Evolutionary conservation across 805 yeast genomes (phyloP).

Genomic region (Metschnikowia amazonensis): DNA sequence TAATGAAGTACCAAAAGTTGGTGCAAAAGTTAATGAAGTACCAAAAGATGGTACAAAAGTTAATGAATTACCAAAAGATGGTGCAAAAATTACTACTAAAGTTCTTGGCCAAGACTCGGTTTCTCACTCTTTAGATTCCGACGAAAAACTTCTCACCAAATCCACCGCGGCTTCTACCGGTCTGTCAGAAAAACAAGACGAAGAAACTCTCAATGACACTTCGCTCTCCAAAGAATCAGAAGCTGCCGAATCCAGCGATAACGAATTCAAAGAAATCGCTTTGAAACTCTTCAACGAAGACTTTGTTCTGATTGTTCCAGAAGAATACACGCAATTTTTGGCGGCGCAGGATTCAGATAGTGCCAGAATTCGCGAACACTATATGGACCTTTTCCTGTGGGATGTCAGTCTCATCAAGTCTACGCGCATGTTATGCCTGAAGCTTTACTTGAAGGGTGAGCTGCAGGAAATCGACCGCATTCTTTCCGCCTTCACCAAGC

Average conservation of each 20-base stretch:
- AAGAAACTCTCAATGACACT: constrained; percentile 4
- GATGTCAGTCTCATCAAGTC: constrained; percentile 52
- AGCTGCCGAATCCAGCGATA: background rate
- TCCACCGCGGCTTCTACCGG: constrained; percentile 1
- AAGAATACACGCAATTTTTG: constrained; percentile 42
- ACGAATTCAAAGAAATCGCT: constrained; percentile 35
- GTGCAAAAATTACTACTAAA: too few species aligned
- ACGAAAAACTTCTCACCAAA: background rate
- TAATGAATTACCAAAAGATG: too few species aligned
- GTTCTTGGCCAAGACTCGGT: too few species aligned
- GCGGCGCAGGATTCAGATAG: constrained; percentile 47
- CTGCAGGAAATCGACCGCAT: constrained; percentile 77
- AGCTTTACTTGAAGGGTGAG: constrained; percentile 75
- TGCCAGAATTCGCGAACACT: constrained; percentile 36
- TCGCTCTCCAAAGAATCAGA: background rate
- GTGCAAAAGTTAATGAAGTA: too few species aligned
- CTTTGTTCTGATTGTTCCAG: constrained; percentile 41
- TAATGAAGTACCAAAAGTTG: too few species aligned
- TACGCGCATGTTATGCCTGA: constrained; percentile 57
- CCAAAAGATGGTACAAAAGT: too few species aligned
- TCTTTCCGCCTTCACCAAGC: constrained; percentile 60
- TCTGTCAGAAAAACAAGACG: constrained; percentile 5
- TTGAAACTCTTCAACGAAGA: constrained; percentile 35
- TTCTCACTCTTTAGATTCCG: too few species aligned
- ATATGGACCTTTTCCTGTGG: constrained; percentile 47